A percentile compares a stretch with the other conserved stretches of the same genome.
Conservation (phyloP, 192 early-diverging fungal species). For the Coemansia reversa region DNA sequence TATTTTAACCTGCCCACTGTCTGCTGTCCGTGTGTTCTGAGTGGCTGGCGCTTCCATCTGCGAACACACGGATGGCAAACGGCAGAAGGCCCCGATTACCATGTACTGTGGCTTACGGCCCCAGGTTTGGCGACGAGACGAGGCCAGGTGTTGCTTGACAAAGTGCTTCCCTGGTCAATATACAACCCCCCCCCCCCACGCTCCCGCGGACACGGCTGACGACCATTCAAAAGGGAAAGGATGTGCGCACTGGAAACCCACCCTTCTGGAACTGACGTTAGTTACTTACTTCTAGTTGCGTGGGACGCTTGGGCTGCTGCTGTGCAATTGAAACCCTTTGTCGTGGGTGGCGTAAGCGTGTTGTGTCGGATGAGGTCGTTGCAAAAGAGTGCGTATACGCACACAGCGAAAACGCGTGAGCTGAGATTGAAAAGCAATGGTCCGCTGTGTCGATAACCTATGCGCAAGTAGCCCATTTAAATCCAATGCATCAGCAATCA, state of each 20-base stretch:
- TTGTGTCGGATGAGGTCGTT: neutral
- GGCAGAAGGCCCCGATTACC: neutral
- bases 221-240: neutral
- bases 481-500: slow-evolving; percentile 2
- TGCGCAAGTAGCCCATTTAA: slow-evolving; percentile 1
- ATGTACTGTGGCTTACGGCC: neutral
- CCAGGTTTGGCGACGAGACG: neutral
- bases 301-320: neutral
- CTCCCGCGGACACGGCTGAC: neutral
- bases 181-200: neutral
- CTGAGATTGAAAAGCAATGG: neutral
- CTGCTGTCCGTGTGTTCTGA: neutral
- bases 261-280: neutral
- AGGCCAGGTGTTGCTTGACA: neutral
- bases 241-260: too few relatives aligned
- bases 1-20: slow-evolving; percentile 4
- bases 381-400: slow-evolving; percentile 5
- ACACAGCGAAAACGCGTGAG: slow-evolving; percentile 10
- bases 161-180: neutral
- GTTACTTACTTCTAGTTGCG: neutral
- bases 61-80: too few relatives aligned
- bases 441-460: slow-evolving; percentile 13
- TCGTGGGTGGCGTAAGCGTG: neutral
- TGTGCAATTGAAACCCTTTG: neutral
- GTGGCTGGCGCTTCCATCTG: too few relatives aligned